Percentiles rank a stretch among this genome's conserved stretches.
phyloP scores from a whole-genome alignment of 164 flowering plant species.

The Umbilicus rupestris region DNA sequence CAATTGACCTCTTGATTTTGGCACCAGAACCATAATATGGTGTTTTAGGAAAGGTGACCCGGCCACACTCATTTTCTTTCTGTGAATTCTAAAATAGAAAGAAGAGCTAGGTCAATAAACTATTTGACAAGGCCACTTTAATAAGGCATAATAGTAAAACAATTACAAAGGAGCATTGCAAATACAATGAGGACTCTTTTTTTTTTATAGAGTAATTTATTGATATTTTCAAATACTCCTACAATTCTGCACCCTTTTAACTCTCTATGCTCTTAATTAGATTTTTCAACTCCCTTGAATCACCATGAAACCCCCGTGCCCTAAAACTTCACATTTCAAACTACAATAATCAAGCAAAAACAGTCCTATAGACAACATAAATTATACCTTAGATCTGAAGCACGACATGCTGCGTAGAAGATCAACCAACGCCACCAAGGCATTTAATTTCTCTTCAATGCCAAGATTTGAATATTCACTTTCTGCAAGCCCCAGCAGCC shows the following conservation, averaged over 20 bases:
- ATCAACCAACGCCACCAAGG: conserved; percentile 66
- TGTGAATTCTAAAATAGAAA: conserved; percentile 16
- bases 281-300: too few relatives aligned
- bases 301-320: too few relatives aligned
- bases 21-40: conserved; percentile 58
- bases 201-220: too few relatives aligned
- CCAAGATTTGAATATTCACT: conserved; percentile 86
- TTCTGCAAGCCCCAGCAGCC: conserved; percentile 85
- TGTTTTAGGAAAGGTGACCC: conserved; percentile 24
- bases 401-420: conserved; percentile 59
- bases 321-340: not conserved
- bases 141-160: too few relatives aligned
- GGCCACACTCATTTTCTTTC: conserved; percentile 28
- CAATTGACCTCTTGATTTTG: conserved; percentile 62
- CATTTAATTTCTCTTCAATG: conserved; percentile 82
- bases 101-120: not conserved
- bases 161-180: not conserved
- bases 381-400: conserved; percentile 56
- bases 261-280: too few relatives aligned
- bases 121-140: too few relatives aligned
- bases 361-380: not conserved
- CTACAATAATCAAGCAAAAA: not conserved
- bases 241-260: too few relatives aligned
- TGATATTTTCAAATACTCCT: too few relatives aligned
- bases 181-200: not conserved